Percentiles rank a stretch among this genome's conserved stretches.
phyloP scores from a whole-genome alignment of 192 early-diverging fungal genomes.

The Gamsiella multidivaricata region DNA sequence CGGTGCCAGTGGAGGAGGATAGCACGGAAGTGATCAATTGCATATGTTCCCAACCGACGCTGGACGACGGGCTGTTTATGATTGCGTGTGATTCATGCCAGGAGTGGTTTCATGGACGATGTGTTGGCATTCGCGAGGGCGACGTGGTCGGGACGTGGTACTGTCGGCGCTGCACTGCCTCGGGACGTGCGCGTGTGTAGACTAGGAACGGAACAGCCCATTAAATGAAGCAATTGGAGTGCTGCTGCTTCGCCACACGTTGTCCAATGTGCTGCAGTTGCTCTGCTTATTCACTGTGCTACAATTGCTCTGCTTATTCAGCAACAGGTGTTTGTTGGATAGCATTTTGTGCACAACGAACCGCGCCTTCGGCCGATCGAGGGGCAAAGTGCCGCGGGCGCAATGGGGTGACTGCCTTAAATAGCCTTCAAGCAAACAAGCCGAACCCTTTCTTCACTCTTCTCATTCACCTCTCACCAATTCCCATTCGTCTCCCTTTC shows the following conservation, averaged over 20 bases:
- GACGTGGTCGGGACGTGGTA: slow-evolving; percentile 60
- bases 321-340: too few species aligned
- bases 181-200: neutral
- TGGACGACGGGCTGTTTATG: slow-evolving; percentile 73
- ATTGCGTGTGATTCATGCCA: slow-evolving; percentile 69
- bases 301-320: too few species aligned
- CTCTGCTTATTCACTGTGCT: too few species aligned
- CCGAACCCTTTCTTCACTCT: neutral
- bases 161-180: slow-evolving; percentile 58
- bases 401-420: too few species aligned
- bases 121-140: slow-evolving; percentile 59
- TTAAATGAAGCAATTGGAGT: too few species aligned
- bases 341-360: too few species aligned
- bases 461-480: neutral
- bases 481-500: neutral
- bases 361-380: too few species aligned
- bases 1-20: neutral
- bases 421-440: too few species aligned
- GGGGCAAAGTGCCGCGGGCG: too few species aligned
- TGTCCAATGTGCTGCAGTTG: too few species aligned
- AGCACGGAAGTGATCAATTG: slow-evolving; percentile 62
- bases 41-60: slow-evolving; percentile 65
- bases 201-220: too few species aligned
- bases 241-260: too few species aligned
- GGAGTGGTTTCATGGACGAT: slow-evolving; percentile 74